Conservation (phyloP, 2,329 filamentous ascomycete species). For the Apiospora arundinis region DNA sequence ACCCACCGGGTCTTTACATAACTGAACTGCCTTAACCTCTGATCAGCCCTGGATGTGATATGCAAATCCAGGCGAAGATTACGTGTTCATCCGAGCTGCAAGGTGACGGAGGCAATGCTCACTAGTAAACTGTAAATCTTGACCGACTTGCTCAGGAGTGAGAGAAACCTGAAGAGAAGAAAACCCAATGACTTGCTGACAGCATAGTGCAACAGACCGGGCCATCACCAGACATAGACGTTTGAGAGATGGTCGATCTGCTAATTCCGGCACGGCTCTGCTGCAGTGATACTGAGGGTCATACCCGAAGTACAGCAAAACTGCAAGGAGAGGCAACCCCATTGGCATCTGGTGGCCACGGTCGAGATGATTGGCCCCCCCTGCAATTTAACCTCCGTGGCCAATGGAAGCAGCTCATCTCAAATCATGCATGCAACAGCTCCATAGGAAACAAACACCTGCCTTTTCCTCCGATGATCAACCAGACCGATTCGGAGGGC, state of each 20-base stretch:
- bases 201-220: constrained; percentile 6
- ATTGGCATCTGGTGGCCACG: neutral
- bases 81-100: constrained; percentile 1
- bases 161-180: constrained; percentile 6
- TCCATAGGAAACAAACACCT: constrained; percentile 8
- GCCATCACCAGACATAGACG: neutral
- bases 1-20: neutral
- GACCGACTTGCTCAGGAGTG: constrained; percentile 7
- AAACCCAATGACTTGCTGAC: constrained; percentile 14
- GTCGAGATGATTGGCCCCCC: neutral
- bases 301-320: constrained; percentile 9
- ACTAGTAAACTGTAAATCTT: constrained; percentile 17
- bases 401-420: constrained; percentile 11
- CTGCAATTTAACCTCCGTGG: constrained; percentile 21
- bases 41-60: neutral
- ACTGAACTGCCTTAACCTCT: neutral
- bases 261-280: constrained; percentile 10
- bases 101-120: constrained; percentile 2
- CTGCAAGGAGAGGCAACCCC: constrained; percentile 12
- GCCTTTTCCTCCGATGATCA: neutral
- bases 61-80: neutral
- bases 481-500: neutral
- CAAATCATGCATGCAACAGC: constrained; percentile 7
- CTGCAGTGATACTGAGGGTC: constrained; percentile 17
- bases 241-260: neutral